Evolutionary conservation across 1,139 yeast genomes (phyloP), one percentile per base, ranked within the genome.

Genomic region (Magnusiomyces tetraspermus): DNA sequence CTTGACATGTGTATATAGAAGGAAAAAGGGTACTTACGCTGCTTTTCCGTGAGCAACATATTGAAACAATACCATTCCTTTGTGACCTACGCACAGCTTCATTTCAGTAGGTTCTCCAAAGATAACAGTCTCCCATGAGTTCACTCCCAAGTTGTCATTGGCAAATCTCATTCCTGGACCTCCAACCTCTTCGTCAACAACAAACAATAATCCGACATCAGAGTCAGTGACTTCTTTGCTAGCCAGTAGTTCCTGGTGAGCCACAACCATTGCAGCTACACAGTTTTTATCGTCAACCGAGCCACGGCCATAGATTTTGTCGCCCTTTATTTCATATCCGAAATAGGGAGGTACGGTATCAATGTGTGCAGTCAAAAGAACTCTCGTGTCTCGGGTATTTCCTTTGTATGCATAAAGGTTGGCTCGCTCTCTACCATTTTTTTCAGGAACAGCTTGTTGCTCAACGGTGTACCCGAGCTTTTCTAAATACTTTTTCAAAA

Each of bases 301-400:
- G 31, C 90, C 90, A 55, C 92, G 74, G 28, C 89, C 90, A 72
- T 77, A 80, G 3, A 84, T 67, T 52, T 49, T 58, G 50, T 60
- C 61, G 37, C 84, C 85, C 60, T 85, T 95, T 61, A 72, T 83
- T 61, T 76, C 75, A 6, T 85, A 95, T 8, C 75, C 75, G 58
- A 79, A 85, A 31, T 95, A 94, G 5, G 83, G 83, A 0, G 95
- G 95, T 15, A 87, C 95, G 2, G 83, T 86, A 63, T 86, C 95
- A 63, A 81, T 86, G 66, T 87, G 96, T 2, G 90, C 88, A 67
- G 83, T 77, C 41, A 85, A 71, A 66, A 86, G 64, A 17, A 83
- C 75, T 53, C 67, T 71, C 21, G 83, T 76, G 58, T 77, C 67
- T 55, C 80, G 71, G 15, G 54, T 52, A 1, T 59, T 50, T 1